phyloP scores from a whole-genome alignment of 768 basidiomycete genomes.

The Psilocybe azurescens region DNA sequence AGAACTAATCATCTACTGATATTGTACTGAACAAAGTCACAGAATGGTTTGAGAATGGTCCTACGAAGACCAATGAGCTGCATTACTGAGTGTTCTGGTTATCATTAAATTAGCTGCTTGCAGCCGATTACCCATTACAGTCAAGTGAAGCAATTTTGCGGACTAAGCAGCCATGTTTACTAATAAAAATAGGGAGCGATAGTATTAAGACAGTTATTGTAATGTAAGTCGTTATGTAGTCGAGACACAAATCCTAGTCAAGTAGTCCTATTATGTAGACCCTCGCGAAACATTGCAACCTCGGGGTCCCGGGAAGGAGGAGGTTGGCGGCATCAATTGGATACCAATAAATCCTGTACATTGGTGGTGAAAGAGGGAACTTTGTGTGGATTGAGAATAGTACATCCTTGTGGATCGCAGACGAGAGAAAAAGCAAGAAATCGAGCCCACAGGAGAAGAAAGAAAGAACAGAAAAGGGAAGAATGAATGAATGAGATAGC shows the following conservation, averaged over 20 bases:
- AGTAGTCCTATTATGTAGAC: background rate
- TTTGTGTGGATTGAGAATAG: background rate
- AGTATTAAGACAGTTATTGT: background rate
- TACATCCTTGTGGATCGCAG: background rate
- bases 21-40: no score
- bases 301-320: background rate
- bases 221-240: background rate
- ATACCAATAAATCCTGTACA: background rate
- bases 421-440: background rate
- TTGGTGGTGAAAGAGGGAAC: background rate
- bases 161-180: no score
- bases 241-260: background rate
- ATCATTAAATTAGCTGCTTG: no score
- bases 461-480: background rate
- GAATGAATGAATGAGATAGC: background rate
- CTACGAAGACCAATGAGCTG: no score
- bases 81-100: no score
- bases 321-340: background rate
- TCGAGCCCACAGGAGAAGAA: background rate
- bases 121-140: no score
- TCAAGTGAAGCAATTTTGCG: no score
- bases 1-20: no score
- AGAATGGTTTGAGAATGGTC: no score
- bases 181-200: no score
- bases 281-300: background rate